Evolutionary conservation across 257 asterid genomes (phyloP).

Genomic region (Fraxinus americana): DNA sequence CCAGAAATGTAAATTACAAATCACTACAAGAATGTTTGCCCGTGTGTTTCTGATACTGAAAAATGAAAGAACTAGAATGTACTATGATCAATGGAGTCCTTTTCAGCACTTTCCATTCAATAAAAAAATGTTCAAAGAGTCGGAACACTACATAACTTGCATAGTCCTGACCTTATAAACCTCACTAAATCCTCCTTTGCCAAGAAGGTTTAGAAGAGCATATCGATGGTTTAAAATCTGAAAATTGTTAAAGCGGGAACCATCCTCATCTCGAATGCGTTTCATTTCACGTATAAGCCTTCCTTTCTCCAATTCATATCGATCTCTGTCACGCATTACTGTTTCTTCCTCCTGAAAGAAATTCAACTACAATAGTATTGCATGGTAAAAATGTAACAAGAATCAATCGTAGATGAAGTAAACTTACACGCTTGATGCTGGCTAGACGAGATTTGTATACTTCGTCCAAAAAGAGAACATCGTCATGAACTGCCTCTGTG

Average conservation of each 20-base stretch:
- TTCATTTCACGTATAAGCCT: slow-evolving; percentile 97
- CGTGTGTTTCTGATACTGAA: slow-evolving; percentile 7
- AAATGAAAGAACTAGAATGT: slow-evolving; percentile 4
- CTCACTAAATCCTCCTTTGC: slow-evolving; percentile 98
- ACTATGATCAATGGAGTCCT: background rate
- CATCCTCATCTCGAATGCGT: slow-evolving; percentile 97
- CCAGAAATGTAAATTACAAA: slow-evolving; percentile 30
- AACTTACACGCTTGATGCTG: slow-evolving; percentile 86
- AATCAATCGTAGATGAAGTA: slow-evolving; percentile 18
- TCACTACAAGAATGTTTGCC: slow-evolving; percentile 25
- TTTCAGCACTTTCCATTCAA: background rate
- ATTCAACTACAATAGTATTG: slow-evolving; percentile 27
- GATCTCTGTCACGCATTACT: slow-evolving; percentile 91
- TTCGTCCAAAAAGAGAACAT: slow-evolving; percentile 83
- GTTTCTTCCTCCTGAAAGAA: slow-evolving; percentile 87
- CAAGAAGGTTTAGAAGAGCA: slow-evolving; percentile 96
- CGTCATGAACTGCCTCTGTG: slow-evolving; percentile 70
- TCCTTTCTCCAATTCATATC: slow-evolving; percentile 92
- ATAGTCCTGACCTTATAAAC: slow-evolving; percentile 77
- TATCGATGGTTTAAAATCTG: slow-evolving; percentile 94
- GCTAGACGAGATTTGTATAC: slow-evolving; percentile 87
- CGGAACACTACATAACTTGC: slow-evolving; percentile 13
- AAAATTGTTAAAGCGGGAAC: slow-evolving; percentile 92
- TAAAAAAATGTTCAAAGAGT: slow-evolving; percentile 20
- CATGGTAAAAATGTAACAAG: slow-evolving; percentile 1